Evolutionary conservation across 306 rosid genomes (phyloP).

Genomic region (Casuarina glauca): DNA sequence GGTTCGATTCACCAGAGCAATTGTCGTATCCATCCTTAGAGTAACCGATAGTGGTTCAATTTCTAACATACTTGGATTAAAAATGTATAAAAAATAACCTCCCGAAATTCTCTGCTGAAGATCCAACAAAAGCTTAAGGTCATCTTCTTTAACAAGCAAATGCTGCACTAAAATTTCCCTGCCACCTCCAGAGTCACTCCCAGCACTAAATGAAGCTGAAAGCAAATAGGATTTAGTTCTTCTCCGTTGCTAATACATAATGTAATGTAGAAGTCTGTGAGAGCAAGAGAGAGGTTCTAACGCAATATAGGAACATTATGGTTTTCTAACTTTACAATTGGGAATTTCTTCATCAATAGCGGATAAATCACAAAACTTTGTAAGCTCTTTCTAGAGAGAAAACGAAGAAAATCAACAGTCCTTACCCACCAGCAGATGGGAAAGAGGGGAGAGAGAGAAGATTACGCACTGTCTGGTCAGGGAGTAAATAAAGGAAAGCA

Average conservation of each 20-base stretch:
- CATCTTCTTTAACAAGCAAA: conserved; percentile 80
- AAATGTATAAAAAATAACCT: conserved; percentile 41
- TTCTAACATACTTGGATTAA: background rate
- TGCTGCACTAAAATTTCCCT: conserved; percentile 91
- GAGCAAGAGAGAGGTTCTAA: background rate
- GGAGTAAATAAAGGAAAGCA: background rate
- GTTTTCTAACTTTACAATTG: too few relatives aligned
- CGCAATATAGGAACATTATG: background rate
- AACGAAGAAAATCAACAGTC: too few relatives aligned
- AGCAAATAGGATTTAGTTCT: conserved; percentile 19
- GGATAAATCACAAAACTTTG: background rate
- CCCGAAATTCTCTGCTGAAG: conserved; percentile 60
- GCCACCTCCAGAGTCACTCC: conserved; percentile 45
- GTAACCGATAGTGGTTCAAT: background rate
- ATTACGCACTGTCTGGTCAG: background rate
- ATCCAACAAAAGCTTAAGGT: conserved; percentile 66
- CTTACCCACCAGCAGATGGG: too few relatives aligned
- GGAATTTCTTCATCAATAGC: background rate
- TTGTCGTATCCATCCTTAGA: background rate
- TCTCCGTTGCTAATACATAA: conserved; percentile 1
- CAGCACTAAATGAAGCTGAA: conserved; percentile 65
- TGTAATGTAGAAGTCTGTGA: background rate
- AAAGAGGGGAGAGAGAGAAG: too few relatives aligned
- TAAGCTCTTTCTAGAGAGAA: too few relatives aligned
- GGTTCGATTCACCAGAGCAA: background rate